Conservation (phyloP, 345 rosid genomes). For the Reutealis trisperma region DNA sequence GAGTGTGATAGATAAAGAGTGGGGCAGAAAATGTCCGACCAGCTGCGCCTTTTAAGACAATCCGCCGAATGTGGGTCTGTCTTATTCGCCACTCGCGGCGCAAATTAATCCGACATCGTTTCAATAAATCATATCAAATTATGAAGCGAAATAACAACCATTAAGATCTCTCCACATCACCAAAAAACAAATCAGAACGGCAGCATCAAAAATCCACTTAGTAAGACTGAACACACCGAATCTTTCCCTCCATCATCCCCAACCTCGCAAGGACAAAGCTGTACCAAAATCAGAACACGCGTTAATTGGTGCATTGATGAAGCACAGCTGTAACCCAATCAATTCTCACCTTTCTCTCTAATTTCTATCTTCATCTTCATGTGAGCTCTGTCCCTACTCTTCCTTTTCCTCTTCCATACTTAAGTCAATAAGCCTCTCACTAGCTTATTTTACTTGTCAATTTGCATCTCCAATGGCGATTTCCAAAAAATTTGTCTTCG, state of each 20-base stretch:
- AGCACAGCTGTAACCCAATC: conserved; percentile 58
- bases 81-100: neutral
- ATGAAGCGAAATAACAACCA: neutral
- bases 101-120: neutral
- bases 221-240: neutral
- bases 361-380: conserved; percentile 15
- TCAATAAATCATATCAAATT: no score
- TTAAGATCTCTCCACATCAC: neutral
- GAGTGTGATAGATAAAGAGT: no score
- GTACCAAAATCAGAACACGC: conserved; percentile 34
- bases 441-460: neutral
- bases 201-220: neutral
- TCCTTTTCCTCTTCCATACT: neutral
- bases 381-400: conserved; percentile 21
- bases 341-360: conserved; percentile 13
- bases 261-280: neutral
- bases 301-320: conserved; percentile 44
- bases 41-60: conserved; percentile 10
- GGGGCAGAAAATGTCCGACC: neutral
- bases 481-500: conserved; percentile 19
- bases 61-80: conserved; percentile 13
- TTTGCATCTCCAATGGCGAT: conserved; percentile 22
- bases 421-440: neutral
- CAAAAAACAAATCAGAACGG: neutral
- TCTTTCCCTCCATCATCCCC: neutral